These are phyloP conservation scores for Gentiana straminea DNA, from an alignment of 257 asterid genomes.

Conservation along the genomic window DNA sequence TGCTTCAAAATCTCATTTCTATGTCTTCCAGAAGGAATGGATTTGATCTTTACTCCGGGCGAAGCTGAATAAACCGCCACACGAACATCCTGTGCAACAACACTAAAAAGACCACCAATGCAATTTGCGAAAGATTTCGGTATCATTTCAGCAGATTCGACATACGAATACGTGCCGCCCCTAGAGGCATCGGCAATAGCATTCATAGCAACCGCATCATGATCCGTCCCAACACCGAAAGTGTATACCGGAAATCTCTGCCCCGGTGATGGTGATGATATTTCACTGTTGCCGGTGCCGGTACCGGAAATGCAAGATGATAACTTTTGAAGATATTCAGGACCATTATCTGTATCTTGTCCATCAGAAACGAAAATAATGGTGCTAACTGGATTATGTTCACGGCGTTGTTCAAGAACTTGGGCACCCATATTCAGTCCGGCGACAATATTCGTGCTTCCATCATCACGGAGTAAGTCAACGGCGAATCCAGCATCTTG, in stretches of 20 bases:
- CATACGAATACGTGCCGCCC: constrained; percentile 37
- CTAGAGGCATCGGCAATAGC: constrained; percentile 32
- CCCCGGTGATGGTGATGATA: neutral
- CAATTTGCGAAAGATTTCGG: constrained; percentile 39
- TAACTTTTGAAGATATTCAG: neutral
- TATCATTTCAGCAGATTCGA: constrained; percentile 26
- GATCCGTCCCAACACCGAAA: constrained; percentile 9
- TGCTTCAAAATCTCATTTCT: constrained; percentile 1
- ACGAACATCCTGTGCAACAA: constrained; percentile 27
- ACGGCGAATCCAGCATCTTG: constrained; percentile 24
- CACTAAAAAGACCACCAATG: constrained; percentile 40
- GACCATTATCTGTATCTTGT: constrained; percentile 14
- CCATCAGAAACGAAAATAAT: constrained; percentile 39
- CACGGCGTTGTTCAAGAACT: constrained; percentile 23
- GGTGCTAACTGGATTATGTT: constrained; percentile 24
- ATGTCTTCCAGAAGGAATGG: constrained; percentile 17
- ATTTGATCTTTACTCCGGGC: constrained; percentile 21
- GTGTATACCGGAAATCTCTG: constrained; percentile 7
- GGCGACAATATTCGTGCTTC: constrained; percentile 25
- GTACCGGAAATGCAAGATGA: constrained; percentile 1
- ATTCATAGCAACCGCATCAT: constrained; percentile 18
- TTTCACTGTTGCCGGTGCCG: neutral
- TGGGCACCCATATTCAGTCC: constrained; percentile 24
- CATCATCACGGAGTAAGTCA: constrained; percentile 14
- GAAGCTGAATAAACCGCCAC: constrained; percentile 18